These are phyloP conservation scores for Lasiodiplodia theobromae DNA, from an alignment of 2,329 filamentous ascomycete genomes.

Conservation along the genomic window DNA sequence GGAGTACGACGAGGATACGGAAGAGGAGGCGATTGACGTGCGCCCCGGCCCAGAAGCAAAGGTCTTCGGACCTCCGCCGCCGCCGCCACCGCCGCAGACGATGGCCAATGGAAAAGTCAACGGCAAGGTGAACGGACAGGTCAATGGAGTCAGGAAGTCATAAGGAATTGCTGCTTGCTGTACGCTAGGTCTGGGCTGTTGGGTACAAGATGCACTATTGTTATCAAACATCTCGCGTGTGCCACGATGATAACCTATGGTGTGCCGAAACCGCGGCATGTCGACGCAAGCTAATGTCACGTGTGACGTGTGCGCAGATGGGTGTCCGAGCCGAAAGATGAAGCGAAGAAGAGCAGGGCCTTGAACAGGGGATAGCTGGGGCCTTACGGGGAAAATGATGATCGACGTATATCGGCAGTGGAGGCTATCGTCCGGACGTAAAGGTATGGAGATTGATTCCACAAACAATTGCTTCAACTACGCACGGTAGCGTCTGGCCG, in stretches of 20 bases:
- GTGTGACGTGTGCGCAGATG: slow-evolving; percentile 5
- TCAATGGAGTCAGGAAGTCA: slow-evolving; percentile 43
- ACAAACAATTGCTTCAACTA: too few species aligned
- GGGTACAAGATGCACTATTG: slow-evolving; percentile 22
- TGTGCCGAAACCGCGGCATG: slow-evolving; percentile 3
- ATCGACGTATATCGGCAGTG: too few species aligned
- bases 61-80: slow-evolving; percentile 41
- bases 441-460: too few species aligned
- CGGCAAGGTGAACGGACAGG: slow-evolving; percentile 43
- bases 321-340: too few species aligned
- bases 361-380: too few species aligned
- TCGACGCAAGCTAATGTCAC: slow-evolving; percentile 13
- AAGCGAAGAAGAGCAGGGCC: too few species aligned
- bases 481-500: too few species aligned
- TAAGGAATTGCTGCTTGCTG: slow-evolving; percentile 27
- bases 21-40: slow-evolving; percentile 58
- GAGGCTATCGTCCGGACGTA: too few species aligned
- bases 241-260: not conserved
- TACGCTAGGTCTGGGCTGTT: slow-evolving; percentile 21
- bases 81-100: slow-evolving; percentile 45
- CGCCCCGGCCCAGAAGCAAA: slow-evolving; percentile 35
- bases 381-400: too few species aligned
- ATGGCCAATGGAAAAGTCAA: slow-evolving; percentile 43
- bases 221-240: not conserved
- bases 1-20: slow-evolving; percentile 63